Base-by-base conservation (phyloP, 257 asterid species). In the Scutellaria galericulata region DNA sequence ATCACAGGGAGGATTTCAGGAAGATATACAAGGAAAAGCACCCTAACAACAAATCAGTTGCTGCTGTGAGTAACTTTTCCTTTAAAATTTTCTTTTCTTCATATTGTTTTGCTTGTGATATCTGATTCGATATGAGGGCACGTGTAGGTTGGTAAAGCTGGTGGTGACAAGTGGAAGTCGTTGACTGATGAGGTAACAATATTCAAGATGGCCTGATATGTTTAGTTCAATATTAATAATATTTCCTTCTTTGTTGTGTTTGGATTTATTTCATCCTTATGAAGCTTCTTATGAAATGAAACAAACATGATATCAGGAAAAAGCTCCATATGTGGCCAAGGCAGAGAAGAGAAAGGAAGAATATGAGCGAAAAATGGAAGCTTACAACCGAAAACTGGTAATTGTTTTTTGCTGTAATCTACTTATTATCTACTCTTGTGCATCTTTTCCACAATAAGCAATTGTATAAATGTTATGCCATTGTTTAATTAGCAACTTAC, bases 131-230 rank as follows among this genome's bases (percentile, higher is more conserved):
- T 12, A 56, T 61, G 60, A 31, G 39, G 63, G 6, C 22, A 45
- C 50, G 46, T 56, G 22, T 73, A 90, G 96, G 95, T 90, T 61
- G 91, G 96, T 39, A 90, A 88, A 75, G 96, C 97, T 78, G 93
- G 86, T 68, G 96, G 97, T 63, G 87, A 68, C 6, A 75, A 71
- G 78, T 90, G 97, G 96, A 88, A 88, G 79, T 82, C 90, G 14
- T n/a, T 90, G 80, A 79, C 83, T 65, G 88, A 54, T 0, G 88
- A 86, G 93, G 97, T 90, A 71, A 78, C 24, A 20, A 14, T 35
- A 54, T 47, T 42, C 20, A 45, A 18, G 64, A 61, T 64, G 7
- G 69, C 42, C 0, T 51, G 27, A 53, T 31, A 40, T 74, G 45
- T 46, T 24, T 27, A 35, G 9, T 11, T 24, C 11, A 24, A 7